Evolutionary conservation across 192 early-diverging fungal species (phyloP).

Genomic region (Geranomyces michiganensis): DNA sequence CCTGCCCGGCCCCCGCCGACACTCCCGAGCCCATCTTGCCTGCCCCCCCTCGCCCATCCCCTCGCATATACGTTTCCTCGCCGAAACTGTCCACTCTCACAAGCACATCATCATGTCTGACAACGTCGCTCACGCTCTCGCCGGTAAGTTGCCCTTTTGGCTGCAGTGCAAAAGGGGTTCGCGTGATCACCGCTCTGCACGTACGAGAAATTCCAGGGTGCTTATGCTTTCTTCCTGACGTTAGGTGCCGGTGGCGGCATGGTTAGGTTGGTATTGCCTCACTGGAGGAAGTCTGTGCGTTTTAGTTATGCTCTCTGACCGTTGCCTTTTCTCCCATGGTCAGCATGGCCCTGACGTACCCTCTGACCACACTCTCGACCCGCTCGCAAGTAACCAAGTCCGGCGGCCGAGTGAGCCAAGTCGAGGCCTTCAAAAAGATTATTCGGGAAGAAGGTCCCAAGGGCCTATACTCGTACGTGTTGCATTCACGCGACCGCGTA

Average conservation of each 20-base stretch:
- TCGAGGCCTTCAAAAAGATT: slow-evolving; percentile 88
- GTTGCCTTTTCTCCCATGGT: no score
- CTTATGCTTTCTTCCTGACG: not conserved
- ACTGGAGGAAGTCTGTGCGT: not conserved
- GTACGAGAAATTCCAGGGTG: no score
- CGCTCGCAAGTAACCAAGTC: slow-evolving; percentile 50
- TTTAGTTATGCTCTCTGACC: not conserved
- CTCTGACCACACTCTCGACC: slow-evolving; percentile 59
- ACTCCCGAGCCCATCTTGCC: no score
- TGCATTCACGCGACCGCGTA: not conserved
- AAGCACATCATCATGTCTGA: slow-evolving; percentile 55
- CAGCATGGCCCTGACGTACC: slow-evolving; percentile 95
- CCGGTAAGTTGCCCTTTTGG: no score
- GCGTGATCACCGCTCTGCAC: no score
- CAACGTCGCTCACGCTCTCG: slow-evolving; percentile 63
- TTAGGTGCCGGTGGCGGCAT: slow-evolving; percentile 52
- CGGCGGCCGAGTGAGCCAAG: slow-evolving; percentile 69
- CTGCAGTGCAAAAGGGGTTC: no score
- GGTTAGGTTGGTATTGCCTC: slow-evolving; percentile 22
- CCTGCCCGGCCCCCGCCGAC: no score
- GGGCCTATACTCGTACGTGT: slow-evolving; percentile 86
- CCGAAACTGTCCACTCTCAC: not conserved
- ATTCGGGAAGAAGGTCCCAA: slow-evolving; percentile 82
- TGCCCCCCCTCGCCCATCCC: no score
- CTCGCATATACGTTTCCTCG: no score